Conservation (phyloP, 1,284 basidiomycete species). For the Neonothopanus nambi region DNA sequence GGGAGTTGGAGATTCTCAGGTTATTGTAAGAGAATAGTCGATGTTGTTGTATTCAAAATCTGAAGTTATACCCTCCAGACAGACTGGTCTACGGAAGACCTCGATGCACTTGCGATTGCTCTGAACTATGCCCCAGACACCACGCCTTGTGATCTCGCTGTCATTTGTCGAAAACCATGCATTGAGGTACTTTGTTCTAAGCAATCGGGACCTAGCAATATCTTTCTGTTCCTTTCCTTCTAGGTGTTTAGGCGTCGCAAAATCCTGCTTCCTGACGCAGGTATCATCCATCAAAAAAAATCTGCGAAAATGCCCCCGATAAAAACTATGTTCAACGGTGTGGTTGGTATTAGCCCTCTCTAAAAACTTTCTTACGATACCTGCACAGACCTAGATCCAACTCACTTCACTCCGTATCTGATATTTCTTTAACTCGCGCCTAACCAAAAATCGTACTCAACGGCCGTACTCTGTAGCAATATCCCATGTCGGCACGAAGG, state of each 20-base stretch:
- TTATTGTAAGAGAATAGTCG: background rate
- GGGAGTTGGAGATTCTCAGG: constrained; percentile 8
- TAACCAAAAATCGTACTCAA: background rate
- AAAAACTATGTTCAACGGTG: background rate
- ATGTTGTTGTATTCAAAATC: background rate
- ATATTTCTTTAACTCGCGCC: constrained; percentile 11
- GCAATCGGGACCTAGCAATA: background rate
- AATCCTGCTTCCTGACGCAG: constrained; percentile 11
- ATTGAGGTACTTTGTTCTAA: constrained; percentile 35
- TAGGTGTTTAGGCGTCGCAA: constrained; percentile 27
- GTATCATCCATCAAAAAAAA: background rate
- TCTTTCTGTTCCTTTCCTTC: background rate
- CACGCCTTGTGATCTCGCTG: constrained; percentile 43
- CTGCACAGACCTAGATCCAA: constrained; percentile 29
- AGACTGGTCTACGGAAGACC: constrained; percentile 22
- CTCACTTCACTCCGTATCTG: constrained; percentile 38
- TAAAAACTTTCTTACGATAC: background rate
- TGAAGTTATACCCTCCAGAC: background rate
- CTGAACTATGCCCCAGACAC: constrained; percentile 37
- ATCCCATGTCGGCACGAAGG: constrained; percentile 42
- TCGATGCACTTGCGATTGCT: constrained; percentile 27
- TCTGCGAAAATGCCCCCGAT: background rate
- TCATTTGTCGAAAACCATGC: constrained; percentile 44
- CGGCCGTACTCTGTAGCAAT: constrained; percentile 23
- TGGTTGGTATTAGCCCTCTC: too few relatives aligned